Base-by-base conservation (phyloP, 768 basidiomycete genomes). In the Rubroboletus satanas region DNA sequence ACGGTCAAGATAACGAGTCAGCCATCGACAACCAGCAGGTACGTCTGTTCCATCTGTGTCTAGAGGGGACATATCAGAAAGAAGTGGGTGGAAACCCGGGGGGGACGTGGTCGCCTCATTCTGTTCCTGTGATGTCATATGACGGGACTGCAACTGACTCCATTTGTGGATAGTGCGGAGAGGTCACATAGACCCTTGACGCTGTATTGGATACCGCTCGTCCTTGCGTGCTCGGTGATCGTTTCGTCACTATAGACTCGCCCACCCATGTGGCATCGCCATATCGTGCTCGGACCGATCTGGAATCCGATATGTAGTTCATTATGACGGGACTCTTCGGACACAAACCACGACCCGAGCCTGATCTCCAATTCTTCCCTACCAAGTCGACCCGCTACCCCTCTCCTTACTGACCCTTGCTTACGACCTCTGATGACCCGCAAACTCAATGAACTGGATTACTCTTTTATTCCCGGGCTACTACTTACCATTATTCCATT, bases 1-100 rank as follows among this genome's bases (percentile, higher is more conserved):
- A 83, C 83, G 1, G 85, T 94, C 45, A 80, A 78, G 62, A 84
- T 96, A 39, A 78, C 81, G 1, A 63, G 54, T 28, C 52, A 51
- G 36, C 79, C 80, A 3, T 28, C 65, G 6, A 26, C 60, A 5
- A 38, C 62, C 1, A 68, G 45, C 55, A 62, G 62, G 71, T 71
- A 35, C 6, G 69, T 64, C 5, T 21, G 1, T 31, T 49, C 11
- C 17, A 10, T 32, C 2, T 18, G 2, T 14, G 2, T 45, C 33
- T 23, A 6, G 17, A 35, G 3, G n/a, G 7, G 15, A 41, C 21
- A 23, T 10, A 32, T 21, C 7, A 3, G 31, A 14, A 42, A 29
- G 36, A 11, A 36, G 21, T 14, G 15, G 28, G 1, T 48, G 43
- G 23, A 52, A 7, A 28, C 32, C 10, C 7, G 18, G n/a, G 28